These are phyloP conservation scores for Vachellia pachyceras DNA, from an alignment of 306 rosid genomes.

Conservation along the genomic window DNA sequence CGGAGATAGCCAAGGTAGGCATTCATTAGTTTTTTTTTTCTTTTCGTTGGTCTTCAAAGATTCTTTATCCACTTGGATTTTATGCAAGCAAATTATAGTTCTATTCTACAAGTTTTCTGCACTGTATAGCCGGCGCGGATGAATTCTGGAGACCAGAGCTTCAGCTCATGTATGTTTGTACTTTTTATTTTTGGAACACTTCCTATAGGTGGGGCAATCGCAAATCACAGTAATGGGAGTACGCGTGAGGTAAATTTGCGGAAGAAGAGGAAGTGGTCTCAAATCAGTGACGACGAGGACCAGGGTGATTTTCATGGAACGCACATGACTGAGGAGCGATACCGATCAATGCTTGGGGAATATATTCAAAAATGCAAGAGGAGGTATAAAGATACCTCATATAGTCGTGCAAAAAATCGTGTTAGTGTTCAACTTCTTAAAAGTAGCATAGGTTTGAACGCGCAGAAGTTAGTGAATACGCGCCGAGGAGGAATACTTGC, in stretches of 20 bases:
- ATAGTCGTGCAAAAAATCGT: slow-evolving; percentile 60
- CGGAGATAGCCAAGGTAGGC: slow-evolving; percentile 89
- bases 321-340: slow-evolving; percentile 76
- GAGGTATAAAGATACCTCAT: slow-evolving; percentile 77
- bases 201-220: slow-evolving; percentile 61
- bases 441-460: slow-evolving; percentile 55
- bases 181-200: slow-evolving; percentile 41
- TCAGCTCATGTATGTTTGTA: slow-evolving; percentile 31
- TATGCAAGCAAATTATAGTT: too few relatives aligned
- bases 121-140: slow-evolving; percentile 28
- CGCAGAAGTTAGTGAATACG: slow-evolving; percentile 66
- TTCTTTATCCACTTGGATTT: slow-evolving; percentile 27
- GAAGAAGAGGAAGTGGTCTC: slow-evolving; percentile 69
- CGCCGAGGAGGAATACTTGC: slow-evolving; percentile 63
- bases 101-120: not conserved
- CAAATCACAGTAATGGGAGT: slow-evolving; percentile 64
- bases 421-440: slow-evolving; percentile 53
- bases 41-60: slow-evolving; percentile 19
- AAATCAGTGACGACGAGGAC: slow-evolving; percentile 72
- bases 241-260: slow-evolving; percentile 56
- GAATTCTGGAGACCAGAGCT: slow-evolving; percentile 30
- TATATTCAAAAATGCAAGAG: slow-evolving; percentile 86
- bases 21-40: slow-evolving; percentile 3
- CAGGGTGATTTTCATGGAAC: slow-evolving; percentile 59
- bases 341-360: slow-evolving; percentile 93